Evolutionary conservation across 164 flowering plant genomes (phyloP).

Genomic region (Vitis amurensis): DNA sequence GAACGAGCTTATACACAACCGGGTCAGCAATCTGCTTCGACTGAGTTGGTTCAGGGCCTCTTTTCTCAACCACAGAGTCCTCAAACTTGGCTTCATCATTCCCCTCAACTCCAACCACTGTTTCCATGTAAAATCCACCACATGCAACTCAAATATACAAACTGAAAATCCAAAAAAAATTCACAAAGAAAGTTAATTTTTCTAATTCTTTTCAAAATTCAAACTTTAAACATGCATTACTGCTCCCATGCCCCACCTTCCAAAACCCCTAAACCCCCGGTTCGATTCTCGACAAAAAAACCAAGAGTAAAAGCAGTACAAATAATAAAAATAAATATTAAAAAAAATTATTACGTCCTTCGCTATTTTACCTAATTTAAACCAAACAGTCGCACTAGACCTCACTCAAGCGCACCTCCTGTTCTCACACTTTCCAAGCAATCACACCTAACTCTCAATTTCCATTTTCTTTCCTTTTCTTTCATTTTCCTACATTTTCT

Average conservation of each 20-base stretch:
- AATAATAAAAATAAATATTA: neutral
- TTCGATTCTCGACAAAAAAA: neutral
- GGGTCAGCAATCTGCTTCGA: constrained; percentile 49
- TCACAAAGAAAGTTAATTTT: constrained; percentile 4
- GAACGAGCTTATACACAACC: constrained; percentile 76
- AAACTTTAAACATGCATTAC: neutral
- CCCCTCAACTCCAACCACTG: constrained; percentile 47
- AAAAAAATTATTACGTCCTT: too few relatives aligned
- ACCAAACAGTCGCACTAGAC: neutral
- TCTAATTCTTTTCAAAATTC: neutral
- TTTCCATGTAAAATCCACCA: constrained; percentile 66
- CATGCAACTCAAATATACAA: constrained; percentile 45
- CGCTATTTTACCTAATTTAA: neutral
- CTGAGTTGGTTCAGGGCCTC: constrained; percentile 25
- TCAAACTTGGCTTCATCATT: constrained; percentile 32
- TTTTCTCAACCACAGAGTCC: constrained; percentile 23
- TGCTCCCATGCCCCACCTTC: neutral
- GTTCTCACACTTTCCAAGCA: too few relatives aligned
- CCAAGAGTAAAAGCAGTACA: neutral
- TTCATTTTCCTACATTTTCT: too few relatives aligned
- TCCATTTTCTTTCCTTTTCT: too few relatives aligned
- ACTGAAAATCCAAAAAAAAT: constrained; percentile 28
- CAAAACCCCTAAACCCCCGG: neutral
- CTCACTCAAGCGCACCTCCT: neutral
- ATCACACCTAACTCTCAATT: too few relatives aligned